phyloP scores from a whole-genome alignment of 257 asterid species.

The Salvia hispanica region DNA sequence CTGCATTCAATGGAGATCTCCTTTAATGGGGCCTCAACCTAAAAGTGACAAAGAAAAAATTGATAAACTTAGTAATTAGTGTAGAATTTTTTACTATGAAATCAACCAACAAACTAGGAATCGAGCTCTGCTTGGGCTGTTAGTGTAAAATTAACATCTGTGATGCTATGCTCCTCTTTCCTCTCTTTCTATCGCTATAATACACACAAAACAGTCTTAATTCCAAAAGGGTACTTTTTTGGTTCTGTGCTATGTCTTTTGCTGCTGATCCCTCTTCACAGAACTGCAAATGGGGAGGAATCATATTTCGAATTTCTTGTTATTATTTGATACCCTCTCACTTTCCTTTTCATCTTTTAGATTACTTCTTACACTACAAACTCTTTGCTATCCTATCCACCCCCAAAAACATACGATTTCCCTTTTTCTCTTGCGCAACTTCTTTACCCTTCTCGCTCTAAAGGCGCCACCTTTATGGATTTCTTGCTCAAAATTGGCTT shows the following conservation, averaged over 20 bases:
- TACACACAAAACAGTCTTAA: constrained; percentile 31
- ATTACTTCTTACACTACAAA: background rate
- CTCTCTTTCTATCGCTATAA: too few relatives aligned
- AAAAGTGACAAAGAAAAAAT: constrained; percentile 4
- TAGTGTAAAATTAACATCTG: too few relatives aligned
- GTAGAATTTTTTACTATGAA: constrained; percentile 1
- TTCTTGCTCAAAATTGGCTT: constrained; percentile 40
- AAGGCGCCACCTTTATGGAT: constrained; percentile 31
- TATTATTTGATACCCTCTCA: constrained; percentile 69
- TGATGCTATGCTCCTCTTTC: too few relatives aligned
- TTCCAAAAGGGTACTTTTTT: constrained; percentile 77
- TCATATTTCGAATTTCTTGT: constrained; percentile 81
- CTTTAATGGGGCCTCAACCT: constrained; percentile 38
- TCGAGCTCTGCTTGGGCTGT: constrained; percentile 52
- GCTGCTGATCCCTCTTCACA: constrained; percentile 67
- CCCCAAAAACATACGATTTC: constrained; percentile 28
- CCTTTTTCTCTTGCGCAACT: constrained; percentile 29
- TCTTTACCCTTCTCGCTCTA: constrained; percentile 14
- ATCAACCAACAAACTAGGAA: constrained; percentile 40
- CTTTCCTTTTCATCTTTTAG: constrained; percentile 33
- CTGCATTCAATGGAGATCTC: constrained; percentile 44
- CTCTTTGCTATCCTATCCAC: constrained; percentile 3
- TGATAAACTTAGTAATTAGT: too few relatives aligned
- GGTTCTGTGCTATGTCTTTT: constrained; percentile 77
- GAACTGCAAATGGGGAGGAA: constrained; percentile 74